A percentile compares a stretch with the other conserved stretches of the same genome.
These are phyloP conservation scores for Kwoniella dejecticola DNA, from an alignment of 768 basidiomycete genomes.

Conservation along the genomic window DNA sequence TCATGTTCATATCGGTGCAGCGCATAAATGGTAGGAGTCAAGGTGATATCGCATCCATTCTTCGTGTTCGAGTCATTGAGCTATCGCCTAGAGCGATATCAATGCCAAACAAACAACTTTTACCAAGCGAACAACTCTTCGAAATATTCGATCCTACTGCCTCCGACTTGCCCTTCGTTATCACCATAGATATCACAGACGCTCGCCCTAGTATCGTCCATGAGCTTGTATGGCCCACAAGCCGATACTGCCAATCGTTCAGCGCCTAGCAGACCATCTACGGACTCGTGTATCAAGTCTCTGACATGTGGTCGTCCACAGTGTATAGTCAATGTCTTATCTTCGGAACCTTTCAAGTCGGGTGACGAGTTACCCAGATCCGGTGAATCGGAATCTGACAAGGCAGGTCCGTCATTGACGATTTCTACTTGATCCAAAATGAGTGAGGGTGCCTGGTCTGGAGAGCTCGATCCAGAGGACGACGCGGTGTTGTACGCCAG, in stretches of 20 bases:
- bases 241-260: slow-evolving; percentile 29
- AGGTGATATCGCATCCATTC: too few species aligned
- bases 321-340: neutral
- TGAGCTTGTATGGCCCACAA: slow-evolving; percentile 34
- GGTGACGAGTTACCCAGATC: neutral
- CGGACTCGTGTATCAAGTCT: neutral
- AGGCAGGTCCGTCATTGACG: neutral
- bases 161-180: slow-evolving; percentile 21
- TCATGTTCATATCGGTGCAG: too few species aligned
- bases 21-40: too few species aligned
- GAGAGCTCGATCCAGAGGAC: neutral
- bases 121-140: slow-evolving; percentile 42
- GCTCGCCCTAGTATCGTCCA: slow-evolving; percentile 28
- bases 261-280: slow-evolving; percentile 5
- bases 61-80: too few species aligned
- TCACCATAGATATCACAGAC: slow-evolving; percentile 22
- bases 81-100: too few species aligned
- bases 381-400: neutral
- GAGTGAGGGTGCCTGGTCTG: neutral
- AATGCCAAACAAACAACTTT: too few species aligned
- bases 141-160: slow-evolving; percentile 28
- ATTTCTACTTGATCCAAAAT: neutral
- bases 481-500: neutral
- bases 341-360: neutral
- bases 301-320: slow-evolving; percentile 22